phyloP scores from a whole-genome alignment of 208 protist species.

The Lotmaria passim region DNA sequence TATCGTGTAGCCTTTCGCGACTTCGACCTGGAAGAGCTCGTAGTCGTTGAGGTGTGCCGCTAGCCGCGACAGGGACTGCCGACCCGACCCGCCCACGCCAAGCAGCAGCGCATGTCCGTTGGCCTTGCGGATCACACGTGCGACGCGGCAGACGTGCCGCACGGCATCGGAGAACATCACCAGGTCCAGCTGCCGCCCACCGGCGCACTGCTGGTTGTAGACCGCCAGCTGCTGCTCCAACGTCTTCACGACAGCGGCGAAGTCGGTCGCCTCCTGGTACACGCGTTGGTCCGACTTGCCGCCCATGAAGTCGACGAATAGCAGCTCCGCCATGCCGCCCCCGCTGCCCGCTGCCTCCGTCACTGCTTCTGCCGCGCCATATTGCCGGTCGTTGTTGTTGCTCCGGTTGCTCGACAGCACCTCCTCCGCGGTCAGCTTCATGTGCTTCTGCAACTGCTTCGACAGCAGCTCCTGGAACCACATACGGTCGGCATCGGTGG shows the following conservation, averaged over 20 bases:
- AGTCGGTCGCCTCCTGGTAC: slow-evolving; percentile 93
- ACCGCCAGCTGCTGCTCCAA: slow-evolving; percentile 93
- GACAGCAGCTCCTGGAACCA: slow-evolving; percentile 93
- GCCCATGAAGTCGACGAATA: slow-evolving; percentile 96
- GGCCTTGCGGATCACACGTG: slow-evolving; percentile 95
- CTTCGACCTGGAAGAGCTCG: slow-evolving; percentile 95
- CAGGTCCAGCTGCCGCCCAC: slow-evolving; percentile 91
- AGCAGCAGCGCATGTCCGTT: slow-evolving; percentile 97
- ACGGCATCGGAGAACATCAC: slow-evolving; percentile 98
- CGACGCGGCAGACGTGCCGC: slow-evolving; percentile 96
- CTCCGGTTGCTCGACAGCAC: slow-evolving; percentile 38
- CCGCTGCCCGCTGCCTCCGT: neutral
- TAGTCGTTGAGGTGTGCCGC: slow-evolving; percentile 96
- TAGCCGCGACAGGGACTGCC: slow-evolving; percentile 96
- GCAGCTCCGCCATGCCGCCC: slow-evolving; percentile 35
- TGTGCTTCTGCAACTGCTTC: slow-evolving; percentile 78
- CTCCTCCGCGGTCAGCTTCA: slow-evolving; percentile 81
- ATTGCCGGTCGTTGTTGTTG: neutral
- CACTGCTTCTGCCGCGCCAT: neutral
- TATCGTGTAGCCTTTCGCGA: slow-evolving; percentile 96
- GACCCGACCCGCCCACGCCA: slow-evolving; percentile 98
- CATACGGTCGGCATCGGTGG: slow-evolving; percentile 82
- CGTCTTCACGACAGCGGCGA: slow-evolving; percentile 71
- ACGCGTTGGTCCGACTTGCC: slow-evolving; percentile 63
- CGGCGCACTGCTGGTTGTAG: slow-evolving; percentile 90